A percentile compares a stretch with the other conserved stretches of the same genome.
These are phyloP conservation scores for Echium plantagineum DNA, from an alignment of 257 asterid genomes.

Conservation along the genomic window DNA sequence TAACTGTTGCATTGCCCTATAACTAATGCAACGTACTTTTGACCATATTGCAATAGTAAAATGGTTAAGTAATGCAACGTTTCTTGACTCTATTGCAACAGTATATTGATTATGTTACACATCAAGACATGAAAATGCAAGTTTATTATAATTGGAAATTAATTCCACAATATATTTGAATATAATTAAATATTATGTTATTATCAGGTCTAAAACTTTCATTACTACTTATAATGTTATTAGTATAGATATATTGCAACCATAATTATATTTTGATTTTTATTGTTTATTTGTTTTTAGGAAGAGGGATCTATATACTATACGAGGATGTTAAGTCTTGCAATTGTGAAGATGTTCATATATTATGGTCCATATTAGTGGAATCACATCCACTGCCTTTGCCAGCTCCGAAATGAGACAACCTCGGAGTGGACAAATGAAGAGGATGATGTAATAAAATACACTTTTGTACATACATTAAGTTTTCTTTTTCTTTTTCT, in stretches of 20 bases:
- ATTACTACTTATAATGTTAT: no score
- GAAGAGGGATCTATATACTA: slow-evolving; percentile 81
- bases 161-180: no score
- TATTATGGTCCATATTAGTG: slow-evolving; percentile 86
- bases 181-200: no score
- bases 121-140: no score
- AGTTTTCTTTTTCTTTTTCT: not conserved
- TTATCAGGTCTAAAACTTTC: no score
- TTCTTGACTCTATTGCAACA: no score
- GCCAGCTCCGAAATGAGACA: slow-evolving; percentile 43
- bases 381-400: slow-evolving; percentile 64
- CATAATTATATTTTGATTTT: not conserved
- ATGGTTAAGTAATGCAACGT: no score
- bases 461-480: slow-evolving; percentile 3
- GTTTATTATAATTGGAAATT: no score
- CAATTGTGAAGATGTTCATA: slow-evolving; percentile 88
- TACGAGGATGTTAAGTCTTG: slow-evolving; percentile 95
- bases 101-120: no score
- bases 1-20: no score
- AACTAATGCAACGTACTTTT: no score
- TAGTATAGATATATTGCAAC: not conserved
- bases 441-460: slow-evolving; percentile 7
- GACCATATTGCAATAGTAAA: no score
- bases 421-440: slow-evolving; percentile 22
- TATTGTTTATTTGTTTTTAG: slow-evolving; percentile 24